Evolutionary conservation across 257 asterid genomes (phyloP), one percentile per base, ranked within the genome.

Genomic region (Eucommia ulmoides): DNA sequence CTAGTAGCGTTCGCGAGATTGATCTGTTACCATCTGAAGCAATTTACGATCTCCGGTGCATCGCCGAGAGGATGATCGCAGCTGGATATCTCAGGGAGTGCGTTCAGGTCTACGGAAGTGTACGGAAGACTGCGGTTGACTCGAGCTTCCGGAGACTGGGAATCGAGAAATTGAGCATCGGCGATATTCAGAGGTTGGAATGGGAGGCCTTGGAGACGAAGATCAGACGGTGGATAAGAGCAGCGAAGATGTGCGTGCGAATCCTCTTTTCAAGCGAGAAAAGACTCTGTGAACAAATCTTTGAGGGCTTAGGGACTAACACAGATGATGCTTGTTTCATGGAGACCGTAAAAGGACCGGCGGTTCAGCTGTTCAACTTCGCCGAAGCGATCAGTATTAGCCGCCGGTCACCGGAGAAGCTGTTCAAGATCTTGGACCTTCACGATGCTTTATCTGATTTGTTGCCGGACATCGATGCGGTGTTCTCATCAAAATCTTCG

Each of bases 351-450:
- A 82, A 84, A 68, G 93, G 81, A n/a, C 91, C 89, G 20, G 89
- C 94, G 21, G 54, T 82, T 23, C 95, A 88, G 68, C 50, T 88
- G 22, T 84, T 84, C 47, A 84, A 80, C 65, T 88, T 88, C 53
- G 93, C 95, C 0, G 94, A 84, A 58, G 95, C 95, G 2, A 82
- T 88, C 53, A 84, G 97, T 29, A 82, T 82, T 24, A 72, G 94
- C 49, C 60, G 60, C 55, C 68, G 93, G 59, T 80, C 95, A 1
- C 93, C 95, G 1, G 97, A 88, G 76, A 88, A 84, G 59, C 61
- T 88, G 76, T 88, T 88, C 66, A 84, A 80, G 77, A 88, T 78
- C 22, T 54, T 88, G 73, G 97, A 88, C 74, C 79, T 88, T 50
- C 84, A 78, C 35, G 95, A 82, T 61, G 82, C 87, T n/a, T 47